A percentile compares a stretch with the other conserved stretches of the same genome.
Evolutionary conservation across 129 eudicot genomes (phyloP).

Genomic region (Apium graveolens): DNA sequence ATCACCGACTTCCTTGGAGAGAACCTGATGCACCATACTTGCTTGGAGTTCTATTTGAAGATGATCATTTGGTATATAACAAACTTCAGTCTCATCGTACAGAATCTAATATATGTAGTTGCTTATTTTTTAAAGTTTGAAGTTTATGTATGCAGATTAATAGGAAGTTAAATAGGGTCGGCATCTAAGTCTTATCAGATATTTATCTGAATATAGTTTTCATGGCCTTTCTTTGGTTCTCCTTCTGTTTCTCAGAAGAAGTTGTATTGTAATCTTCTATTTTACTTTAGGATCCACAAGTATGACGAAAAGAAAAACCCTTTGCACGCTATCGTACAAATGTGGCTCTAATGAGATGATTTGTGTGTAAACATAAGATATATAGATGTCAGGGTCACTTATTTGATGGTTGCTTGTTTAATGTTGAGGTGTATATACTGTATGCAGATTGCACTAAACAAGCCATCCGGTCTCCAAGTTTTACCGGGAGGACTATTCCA

Average conservation of each 20-base stretch:
- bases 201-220: neutral
- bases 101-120: neutral
- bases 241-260: neutral
- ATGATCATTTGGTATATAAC: conserved; percentile 69
- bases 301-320: neutral
- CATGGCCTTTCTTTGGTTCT: neutral
- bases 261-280: neutral
- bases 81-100: neutral
- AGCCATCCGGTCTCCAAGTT: conserved; percentile 95
- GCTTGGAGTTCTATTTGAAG: conserved; percentile 74
- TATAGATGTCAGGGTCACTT: neutral
- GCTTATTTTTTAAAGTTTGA: neutral
- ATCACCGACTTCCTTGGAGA: conserved; percentile 84
- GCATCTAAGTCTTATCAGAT: neutral
- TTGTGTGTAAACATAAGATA: neutral
- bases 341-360: neutral
- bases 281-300: neutral
- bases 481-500: conserved; percentile 89
- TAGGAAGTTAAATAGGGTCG: neutral
- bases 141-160: neutral
- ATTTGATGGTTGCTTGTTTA: conserved; percentile 5
- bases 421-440: conserved; percentile 8
- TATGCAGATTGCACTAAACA: conserved; percentile 76
- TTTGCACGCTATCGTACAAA: neutral
- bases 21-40: conserved; percentile 80